phyloP scores from a whole-genome alignment of 2,329 filamentous ascomycete genomes.

The Epichloe sibirici region DNA sequence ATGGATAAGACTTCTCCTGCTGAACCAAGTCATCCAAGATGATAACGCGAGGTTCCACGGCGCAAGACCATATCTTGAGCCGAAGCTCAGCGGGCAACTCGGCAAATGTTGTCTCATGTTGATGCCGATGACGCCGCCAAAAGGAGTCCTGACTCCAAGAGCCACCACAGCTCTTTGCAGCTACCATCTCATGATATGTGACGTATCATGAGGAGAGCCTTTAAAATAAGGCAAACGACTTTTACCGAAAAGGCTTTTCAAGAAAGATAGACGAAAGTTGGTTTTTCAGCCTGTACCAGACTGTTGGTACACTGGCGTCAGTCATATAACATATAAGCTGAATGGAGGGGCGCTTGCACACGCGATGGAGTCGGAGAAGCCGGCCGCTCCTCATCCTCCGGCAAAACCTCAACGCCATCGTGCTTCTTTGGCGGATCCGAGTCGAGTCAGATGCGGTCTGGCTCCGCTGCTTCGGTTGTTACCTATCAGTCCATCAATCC shows the following conservation, averaged over 20 bases:
- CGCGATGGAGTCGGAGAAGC: constrained; percentile 1
- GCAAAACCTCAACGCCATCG: constrained; percentile 5
- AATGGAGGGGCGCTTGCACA: neutral
- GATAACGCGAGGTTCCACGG: constrained; percentile 24
- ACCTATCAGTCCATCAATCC: no score
- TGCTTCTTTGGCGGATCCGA: neutral
- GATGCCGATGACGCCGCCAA: neutral
- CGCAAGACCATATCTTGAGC: constrained; percentile 25
- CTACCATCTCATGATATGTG: constrained; percentile 2
- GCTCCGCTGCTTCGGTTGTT: neutral
- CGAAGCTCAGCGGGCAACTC: constrained; percentile 24
- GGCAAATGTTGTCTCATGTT: constrained; percentile 11
- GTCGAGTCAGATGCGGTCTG: neutral
- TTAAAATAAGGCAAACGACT: neutral
- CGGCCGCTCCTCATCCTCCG: constrained; percentile 2
- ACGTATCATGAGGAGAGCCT: neutral
- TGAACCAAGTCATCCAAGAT: constrained; percentile 23
- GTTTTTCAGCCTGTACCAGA: constrained; percentile 1
- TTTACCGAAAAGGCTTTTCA: neutral
- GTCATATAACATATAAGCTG: neutral
- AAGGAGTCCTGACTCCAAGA: neutral
- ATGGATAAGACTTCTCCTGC: constrained; percentile 17
- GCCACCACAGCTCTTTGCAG: constrained; percentile 1
- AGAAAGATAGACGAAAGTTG: neutral
- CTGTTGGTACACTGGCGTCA: constrained; percentile 2